Base-by-base conservation (phyloP, 148 eudicot species). In the Silene conica region DNA sequence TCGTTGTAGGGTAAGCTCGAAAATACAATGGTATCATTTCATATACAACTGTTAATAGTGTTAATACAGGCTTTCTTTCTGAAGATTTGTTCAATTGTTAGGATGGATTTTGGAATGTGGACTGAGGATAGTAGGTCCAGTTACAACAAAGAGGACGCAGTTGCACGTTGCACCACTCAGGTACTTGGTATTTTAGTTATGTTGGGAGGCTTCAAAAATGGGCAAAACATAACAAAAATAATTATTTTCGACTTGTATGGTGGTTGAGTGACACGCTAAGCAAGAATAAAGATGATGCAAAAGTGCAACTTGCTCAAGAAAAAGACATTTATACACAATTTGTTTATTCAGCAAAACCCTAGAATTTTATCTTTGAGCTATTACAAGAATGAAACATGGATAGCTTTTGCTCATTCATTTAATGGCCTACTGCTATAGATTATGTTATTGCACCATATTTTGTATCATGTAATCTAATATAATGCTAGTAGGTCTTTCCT, bases 41-140 rank as follows among this genome's bases (percentile, higher is more conserved):
- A 5, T 26, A 26, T 26, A 26, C 28, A 26, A 26, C 28, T 26
- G 28, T 26, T 26, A 26, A 26, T 26, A 26, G 1, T 26, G 28
- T 26, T 26, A 26, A 26, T 26, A 26, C 28, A 5, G 46, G 26
- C 20, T 69, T 56, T 21, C 57, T 48, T 14, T 68, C 28, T 63
- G 54, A 26, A 58, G 55, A 48, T 52, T 25, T 63, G 20, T 70
- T 8, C 1, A 69, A 69, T 79, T 79, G 69, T 45, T 52, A 95
- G 98, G 69, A 95, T 95, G 98, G 97, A 95, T 82, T 87, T 72
- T 46, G 97, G 98, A 65, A 84, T 80, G 13, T 95, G 98, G 98
- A 90, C 93, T 1, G 98, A 92, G 81, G 86, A 89, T 76, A 95
- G 98, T 79, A 83, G 98, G 80, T 71, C 79, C 23, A 82, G 80